These are phyloP conservation scores for Madurella fahalii DNA, from an alignment of 2,329 filamentous ascomycete species.

Conservation along the genomic window DNA sequence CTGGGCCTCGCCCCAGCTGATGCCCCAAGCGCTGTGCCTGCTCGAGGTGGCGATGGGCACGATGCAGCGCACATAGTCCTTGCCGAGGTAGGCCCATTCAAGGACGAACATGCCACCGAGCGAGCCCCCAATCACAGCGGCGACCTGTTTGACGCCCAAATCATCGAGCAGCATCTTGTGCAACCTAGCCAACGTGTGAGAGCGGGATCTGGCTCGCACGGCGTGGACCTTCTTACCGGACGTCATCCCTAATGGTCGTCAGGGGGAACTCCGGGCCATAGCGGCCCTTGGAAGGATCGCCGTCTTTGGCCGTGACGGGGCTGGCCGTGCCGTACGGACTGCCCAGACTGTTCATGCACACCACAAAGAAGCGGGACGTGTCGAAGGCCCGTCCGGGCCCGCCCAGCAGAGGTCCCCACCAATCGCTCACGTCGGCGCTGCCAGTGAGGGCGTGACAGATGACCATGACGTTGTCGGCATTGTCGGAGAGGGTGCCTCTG, in stretches of 20 bases:
- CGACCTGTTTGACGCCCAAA: slow-evolving; percentile 72
- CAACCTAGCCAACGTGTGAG: slow-evolving; percentile 44
- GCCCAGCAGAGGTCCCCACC: slow-evolving; percentile 81
- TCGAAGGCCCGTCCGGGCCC: slow-evolving; percentile 77
- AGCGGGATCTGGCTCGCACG: no score
- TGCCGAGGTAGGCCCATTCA: slow-evolving; percentile 88
- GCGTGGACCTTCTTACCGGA: slow-evolving; percentile 59
- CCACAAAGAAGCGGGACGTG: slow-evolving; percentile 75
- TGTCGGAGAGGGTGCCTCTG: slow-evolving; percentile 55
- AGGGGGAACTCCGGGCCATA: slow-evolving; percentile 97
- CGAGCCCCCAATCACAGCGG: slow-evolving; percentile 75
- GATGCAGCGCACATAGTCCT: slow-evolving; percentile 74
- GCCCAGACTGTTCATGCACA: slow-evolving; percentile 81
- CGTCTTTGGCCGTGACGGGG: slow-evolving; percentile 83
- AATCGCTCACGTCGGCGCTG: slow-evolving; percentile 79
- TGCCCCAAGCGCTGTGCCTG: slow-evolving; percentile 82
- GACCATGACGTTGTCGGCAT: slow-evolving; percentile 65
- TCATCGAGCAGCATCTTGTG: slow-evolving; percentile 79
- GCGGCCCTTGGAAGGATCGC: slow-evolving; percentile 64
- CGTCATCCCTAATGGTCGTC: slow-evolving; percentile 92
- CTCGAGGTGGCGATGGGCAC: slow-evolving; percentile 83
- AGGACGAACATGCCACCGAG: slow-evolving; percentile 89
- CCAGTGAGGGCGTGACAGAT: slow-evolving; percentile 83
- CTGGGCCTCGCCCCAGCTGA: slow-evolving; percentile 86
- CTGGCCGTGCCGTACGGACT: slow-evolving; percentile 86